phyloP scores from a whole-genome alignment of 1,284 basidiomycete genomes.

The Gomphus sp. region DNA sequence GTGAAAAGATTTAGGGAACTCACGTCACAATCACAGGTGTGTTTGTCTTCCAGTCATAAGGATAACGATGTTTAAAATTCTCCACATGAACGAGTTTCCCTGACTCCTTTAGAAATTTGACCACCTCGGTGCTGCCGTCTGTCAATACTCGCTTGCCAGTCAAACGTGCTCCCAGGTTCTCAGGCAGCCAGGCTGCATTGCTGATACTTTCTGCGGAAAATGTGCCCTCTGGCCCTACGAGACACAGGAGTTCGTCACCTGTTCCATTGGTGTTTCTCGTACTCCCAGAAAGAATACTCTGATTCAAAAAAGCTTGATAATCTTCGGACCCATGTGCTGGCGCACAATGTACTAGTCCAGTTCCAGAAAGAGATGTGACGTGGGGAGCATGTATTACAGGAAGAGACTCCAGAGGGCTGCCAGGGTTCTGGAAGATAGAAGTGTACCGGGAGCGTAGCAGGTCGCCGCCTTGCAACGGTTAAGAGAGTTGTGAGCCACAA shows the following conservation, averaged over 20 bases:
- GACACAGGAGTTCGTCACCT: constrained; percentile 37
- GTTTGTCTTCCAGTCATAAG: constrained; percentile 96
- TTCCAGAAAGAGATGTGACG: constrained; percentile 86
- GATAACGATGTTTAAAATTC: constrained; percentile 81
- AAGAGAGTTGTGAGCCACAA: not conserved
- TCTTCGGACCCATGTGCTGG: constrained; percentile 95
- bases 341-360: constrained; percentile 92
- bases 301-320: constrained; percentile 61
- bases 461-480: not conserved
- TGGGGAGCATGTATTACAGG: constrained; percentile 52
- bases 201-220: constrained; percentile 48
- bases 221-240: constrained; percentile 76
- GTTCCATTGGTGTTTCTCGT: not conserved
- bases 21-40: constrained; percentile 87
- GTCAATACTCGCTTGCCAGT: constrained; percentile 67
- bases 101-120: constrained; percentile 50
- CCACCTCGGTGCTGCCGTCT: constrained; percentile 60
- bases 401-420: constrained; percentile 15
- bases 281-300: constrained; percentile 16
- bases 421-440: constrained; percentile 25
- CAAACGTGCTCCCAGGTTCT: constrained; percentile 34
- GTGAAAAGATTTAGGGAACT: constrained; percentile 17
- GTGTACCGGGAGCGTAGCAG: not conserved
- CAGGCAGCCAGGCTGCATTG: constrained; percentile 39
- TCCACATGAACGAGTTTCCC: constrained; percentile 61